phyloP scores from a whole-genome alignment of 495 filamentous ascomycete genomes.

The Penicillium atrosanguineum region DNA sequence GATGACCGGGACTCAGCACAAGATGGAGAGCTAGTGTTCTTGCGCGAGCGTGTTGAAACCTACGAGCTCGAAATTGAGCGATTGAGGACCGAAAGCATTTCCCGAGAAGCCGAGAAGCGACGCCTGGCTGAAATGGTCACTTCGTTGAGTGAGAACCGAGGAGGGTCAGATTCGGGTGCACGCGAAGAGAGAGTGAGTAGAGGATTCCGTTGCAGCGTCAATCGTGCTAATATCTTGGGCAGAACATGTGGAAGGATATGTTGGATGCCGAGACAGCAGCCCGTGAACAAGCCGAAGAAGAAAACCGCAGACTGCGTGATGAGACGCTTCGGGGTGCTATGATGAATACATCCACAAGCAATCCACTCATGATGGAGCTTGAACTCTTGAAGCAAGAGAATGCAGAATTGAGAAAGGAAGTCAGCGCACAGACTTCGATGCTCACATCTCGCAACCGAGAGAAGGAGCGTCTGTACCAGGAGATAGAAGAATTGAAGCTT shows the following conservation, averaged over 20 bases:
- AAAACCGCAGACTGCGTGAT: conserved; percentile 79
- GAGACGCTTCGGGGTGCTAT: conserved; percentile 66
- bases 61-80: conserved; percentile 82
- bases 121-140: conserved; percentile 76
- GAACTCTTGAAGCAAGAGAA: conserved; percentile 88
- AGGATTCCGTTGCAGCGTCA: neutral
- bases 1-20: conserved; percentile 53
- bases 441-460: conserved; percentile 93
- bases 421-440: conserved; percentile 96
- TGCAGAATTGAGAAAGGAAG: conserved; percentile 84
- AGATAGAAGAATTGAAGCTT: conserved; percentile 95
- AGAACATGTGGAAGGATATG: conserved; percentile 91
- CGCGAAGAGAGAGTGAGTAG: conserved; percentile 72
- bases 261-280: conserved; percentile 89
- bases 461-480: conserved; percentile 90
- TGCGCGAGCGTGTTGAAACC: conserved; percentile 79
- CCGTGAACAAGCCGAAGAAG: conserved; percentile 86
- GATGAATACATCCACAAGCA: conserved; percentile 57
- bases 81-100: conserved; percentile 69
- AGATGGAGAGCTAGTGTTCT: conserved; percentile 79
- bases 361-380: conserved; percentile 62
- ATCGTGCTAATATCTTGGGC: conserved; percentile 3
- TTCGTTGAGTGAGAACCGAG: conserved; percentile 62
- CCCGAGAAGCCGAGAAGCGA: conserved; percentile 76
- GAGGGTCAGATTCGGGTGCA: conserved; percentile 65